A percentile compares a stretch with the other conserved stretches of the same genome.
phyloP scores from a whole-genome alignment of 331 rosid species.

The Pyracantha coccinea region DNA sequence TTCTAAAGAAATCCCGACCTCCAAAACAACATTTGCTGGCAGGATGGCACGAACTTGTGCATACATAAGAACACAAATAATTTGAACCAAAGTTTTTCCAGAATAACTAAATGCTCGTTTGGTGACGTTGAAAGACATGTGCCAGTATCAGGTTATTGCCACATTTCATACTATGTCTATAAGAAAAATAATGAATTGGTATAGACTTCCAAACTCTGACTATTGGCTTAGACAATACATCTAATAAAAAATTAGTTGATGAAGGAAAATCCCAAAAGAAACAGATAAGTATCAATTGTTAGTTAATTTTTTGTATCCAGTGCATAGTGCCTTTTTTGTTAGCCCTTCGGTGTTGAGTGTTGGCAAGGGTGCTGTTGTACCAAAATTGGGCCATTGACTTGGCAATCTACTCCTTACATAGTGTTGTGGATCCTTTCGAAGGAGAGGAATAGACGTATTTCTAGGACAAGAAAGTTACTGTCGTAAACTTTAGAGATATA shows the following conservation, averaged over 20 bases:
- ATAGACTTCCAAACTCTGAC: background rate
- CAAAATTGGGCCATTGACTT: background rate
- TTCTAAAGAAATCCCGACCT: background rate
- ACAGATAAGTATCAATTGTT: too few relatives aligned
- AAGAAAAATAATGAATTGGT: background rate
- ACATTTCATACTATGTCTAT: too few relatives aligned
- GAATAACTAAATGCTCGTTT: too few relatives aligned
- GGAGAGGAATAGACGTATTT: background rate
- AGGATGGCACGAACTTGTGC: background rate
- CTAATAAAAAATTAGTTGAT: background rate
- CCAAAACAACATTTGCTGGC: background rate
- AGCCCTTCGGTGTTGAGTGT: background rate
- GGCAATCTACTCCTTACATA: background rate
- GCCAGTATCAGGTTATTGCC: too few relatives aligned
- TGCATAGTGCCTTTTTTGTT: background rate
- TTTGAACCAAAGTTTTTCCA: too few relatives aligned
- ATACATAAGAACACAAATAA: background rate
- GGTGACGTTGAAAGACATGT: too few relatives aligned
- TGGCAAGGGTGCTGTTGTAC: background rate
- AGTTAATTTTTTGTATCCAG: background rate
- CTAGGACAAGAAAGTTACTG: background rate
- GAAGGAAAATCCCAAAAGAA: background rate
- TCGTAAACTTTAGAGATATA: background rate
- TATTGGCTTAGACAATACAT: background rate
- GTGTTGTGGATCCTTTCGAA: background rate